Percentiles rank a stretch among this genome's conserved stretches.
These are phyloP conservation scores for Cucurbita ficifolia DNA, from an alignment of 306 rosid species.

Conservation along the genomic window DNA sequence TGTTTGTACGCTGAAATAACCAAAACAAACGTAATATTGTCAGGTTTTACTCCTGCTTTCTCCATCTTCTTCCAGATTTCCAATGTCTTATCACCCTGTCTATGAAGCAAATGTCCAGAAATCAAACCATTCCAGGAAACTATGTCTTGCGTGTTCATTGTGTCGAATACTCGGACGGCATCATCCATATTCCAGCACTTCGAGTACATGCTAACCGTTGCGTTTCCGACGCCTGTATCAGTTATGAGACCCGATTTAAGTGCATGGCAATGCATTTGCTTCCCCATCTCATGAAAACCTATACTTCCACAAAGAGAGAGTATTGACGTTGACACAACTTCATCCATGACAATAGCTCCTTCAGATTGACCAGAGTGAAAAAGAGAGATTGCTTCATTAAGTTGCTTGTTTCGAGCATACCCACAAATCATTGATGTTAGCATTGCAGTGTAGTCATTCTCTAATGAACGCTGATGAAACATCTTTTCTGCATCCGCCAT, in stretches of 20 bases:
- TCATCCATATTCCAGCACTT: slow-evolving; percentile 72
- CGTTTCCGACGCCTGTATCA: slow-evolving; percentile 59
- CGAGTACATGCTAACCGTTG: slow-evolving; percentile 61
- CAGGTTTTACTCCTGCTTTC: slow-evolving; percentile 49
- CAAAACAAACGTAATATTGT: slow-evolving; percentile 38
- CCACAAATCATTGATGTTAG: slow-evolving; percentile 78
- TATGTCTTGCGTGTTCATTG: slow-evolving; percentile 33
- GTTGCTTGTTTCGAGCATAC: slow-evolving; percentile 50
- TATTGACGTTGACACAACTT: slow-evolving; percentile 42
- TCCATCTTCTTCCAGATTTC: slow-evolving; percentile 56
- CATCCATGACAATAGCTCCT: slow-evolving; percentile 54
- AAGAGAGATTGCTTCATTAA: slow-evolving; percentile 46
- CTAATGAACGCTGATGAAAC: slow-evolving; percentile 38
- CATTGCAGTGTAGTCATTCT: slow-evolving; percentile 25
- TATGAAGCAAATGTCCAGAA: slow-evolving; percentile 56
- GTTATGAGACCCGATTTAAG: slow-evolving; percentile 40
- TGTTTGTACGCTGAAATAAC: slow-evolving; percentile 59
- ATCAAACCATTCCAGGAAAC: slow-evolving; percentile 81
- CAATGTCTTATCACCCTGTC: slow-evolving; percentile 59
- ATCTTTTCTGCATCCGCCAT: slow-evolving; percentile 55
- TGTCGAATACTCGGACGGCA: slow-evolving; percentile 30
- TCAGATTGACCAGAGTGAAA: slow-evolving; percentile 31
- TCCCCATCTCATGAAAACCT: slow-evolving; percentile 65
- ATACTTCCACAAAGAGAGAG: slow-evolving; percentile 55
- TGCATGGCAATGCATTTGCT: slow-evolving; percentile 61